These are phyloP conservation scores for Ilyonectria mors-panacis DNA, from an alignment of 2,329 filamentous ascomycete genomes.

Conservation along the genomic window DNA sequence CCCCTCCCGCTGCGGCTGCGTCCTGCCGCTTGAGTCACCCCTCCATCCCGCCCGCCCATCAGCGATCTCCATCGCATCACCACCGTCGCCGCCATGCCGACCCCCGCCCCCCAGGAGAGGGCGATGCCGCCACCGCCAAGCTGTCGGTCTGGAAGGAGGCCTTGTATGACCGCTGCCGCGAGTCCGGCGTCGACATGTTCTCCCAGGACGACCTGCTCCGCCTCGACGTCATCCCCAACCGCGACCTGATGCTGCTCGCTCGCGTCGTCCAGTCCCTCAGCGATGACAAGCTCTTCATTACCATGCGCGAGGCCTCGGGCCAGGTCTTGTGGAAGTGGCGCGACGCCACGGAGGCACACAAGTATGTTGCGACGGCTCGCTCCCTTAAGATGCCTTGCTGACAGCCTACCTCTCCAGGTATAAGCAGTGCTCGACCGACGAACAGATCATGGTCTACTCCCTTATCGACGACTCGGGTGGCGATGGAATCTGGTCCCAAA, in stretches of 20 bases:
- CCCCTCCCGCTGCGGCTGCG: conserved; percentile 1
- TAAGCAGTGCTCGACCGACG: conserved; percentile 75
- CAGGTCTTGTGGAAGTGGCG: conserved; percentile 70
- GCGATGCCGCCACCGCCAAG: conserved; percentile 58
- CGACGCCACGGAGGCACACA: conserved; percentile 72
- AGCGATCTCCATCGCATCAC: conserved; percentile 16
- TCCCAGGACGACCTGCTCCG: conserved; percentile 71
- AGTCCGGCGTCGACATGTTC: conserved; percentile 67
- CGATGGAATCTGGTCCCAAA: conserved; percentile 92
- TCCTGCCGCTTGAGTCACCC: conserved; percentile 40
- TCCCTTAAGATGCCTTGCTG: conserved; percentile 19
- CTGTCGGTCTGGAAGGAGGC: conserved; percentile 67
- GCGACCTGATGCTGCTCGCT: conserved; percentile 69
- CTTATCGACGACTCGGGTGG: conserved; percentile 88
- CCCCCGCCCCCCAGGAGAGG: conserved; percentile 46
- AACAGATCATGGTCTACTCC: conserved; percentile 87
- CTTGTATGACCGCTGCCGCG: conserved; percentile 70
- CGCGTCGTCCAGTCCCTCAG: conserved; percentile 70
- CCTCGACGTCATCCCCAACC: conserved; percentile 70
- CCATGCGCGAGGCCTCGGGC: conserved; percentile 58
- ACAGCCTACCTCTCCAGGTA: conserved; percentile 60
- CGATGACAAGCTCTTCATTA: conserved; percentile 72
- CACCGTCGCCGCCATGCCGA: conserved; percentile 44
- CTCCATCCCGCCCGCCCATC: conserved; percentile 17
- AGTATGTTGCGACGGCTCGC: conserved; percentile 59